phyloP scores from a whole-genome alignment of 345 rosid genomes.

The Ricinus communis region DNA sequence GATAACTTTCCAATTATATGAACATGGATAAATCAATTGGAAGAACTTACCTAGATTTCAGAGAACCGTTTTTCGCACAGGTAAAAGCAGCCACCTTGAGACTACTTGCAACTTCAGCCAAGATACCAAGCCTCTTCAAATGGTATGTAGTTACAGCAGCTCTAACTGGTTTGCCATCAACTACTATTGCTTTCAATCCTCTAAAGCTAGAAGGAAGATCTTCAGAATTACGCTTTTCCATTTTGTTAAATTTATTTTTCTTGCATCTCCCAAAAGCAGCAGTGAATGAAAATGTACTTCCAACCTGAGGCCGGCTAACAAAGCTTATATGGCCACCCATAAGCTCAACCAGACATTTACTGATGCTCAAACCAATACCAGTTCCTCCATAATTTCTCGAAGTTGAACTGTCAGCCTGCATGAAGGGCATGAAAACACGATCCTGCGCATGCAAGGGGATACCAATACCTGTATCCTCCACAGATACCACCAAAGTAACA shows the following conservation, averaged over 20 bases:
- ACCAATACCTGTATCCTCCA: conserved; percentile 97
- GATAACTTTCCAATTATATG: no score
- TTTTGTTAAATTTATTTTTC: conserved; percentile 25
- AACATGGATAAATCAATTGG: neutral
- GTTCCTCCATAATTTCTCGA: conserved; percentile 93
- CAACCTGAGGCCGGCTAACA: conserved; percentile 71
- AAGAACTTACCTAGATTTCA: conserved; percentile 50
- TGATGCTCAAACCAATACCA: conserved; percentile 96
- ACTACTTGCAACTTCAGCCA: conserved; percentile 57
- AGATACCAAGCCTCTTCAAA: conserved; percentile 84
- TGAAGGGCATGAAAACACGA: conserved; percentile 88
- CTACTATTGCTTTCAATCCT: conserved; percentile 78
- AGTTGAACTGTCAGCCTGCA: conserved; percentile 98
- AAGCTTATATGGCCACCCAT: conserved; percentile 91
- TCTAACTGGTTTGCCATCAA: conserved; percentile 86
- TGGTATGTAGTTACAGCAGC: conserved; percentile 90
- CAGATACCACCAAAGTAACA: conserved; percentile 66
- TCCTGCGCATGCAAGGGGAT: conserved; percentile 83
- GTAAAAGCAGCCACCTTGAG: conserved; percentile 39
- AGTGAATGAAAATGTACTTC: conserved; percentile 86
- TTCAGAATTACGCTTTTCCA: conserved; percentile 57
- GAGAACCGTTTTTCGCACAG: conserved; percentile 50
- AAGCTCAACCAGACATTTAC: conserved; percentile 87
- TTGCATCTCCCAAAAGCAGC: conserved; percentile 61
- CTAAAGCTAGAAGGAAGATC: conserved; percentile 64